These are phyloP conservation scores for Fomitopsis schrenkii DNA, from an alignment of 1,284 basidiomycete species.

Conservation along the genomic window DNA sequence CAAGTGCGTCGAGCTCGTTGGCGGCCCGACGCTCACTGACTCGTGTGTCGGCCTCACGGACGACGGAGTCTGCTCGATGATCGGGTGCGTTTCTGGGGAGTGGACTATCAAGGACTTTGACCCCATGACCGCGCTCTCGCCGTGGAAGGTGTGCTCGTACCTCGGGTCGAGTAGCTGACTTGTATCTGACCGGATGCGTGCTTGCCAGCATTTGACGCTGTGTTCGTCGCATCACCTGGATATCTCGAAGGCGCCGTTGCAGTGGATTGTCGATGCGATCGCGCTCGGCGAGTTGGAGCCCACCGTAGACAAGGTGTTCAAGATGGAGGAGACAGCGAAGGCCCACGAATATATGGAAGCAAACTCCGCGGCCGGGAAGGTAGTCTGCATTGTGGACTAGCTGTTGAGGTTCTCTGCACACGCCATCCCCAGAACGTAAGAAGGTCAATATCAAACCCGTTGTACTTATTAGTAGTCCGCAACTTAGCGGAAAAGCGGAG, in stretches of 20 bases:
- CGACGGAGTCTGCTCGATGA: conserved; percentile 3
- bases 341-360: conserved; percentile 10
- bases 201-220: conserved; percentile 2
- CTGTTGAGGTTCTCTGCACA: neutral
- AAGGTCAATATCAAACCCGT: too few species aligned
- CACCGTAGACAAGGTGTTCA: conserved; percentile 8
- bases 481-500: too few species aligned
- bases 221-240: conserved; percentile 4
- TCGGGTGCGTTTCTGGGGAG: conserved; percentile 9
- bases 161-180: neutral
- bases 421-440: too few species aligned
- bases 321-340: conserved; percentile 9
- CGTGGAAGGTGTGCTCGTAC: conserved; percentile 2
- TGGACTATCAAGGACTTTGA: conserved; percentile 9
- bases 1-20: conserved; percentile 9
- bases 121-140: conserved; percentile 2
- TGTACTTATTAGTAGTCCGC: too few species aligned
- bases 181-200: neutral
- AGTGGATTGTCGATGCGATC: conserved; percentile 10
- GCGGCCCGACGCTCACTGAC: conserved; percentile 5
- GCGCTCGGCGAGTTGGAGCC: conserved; percentile 4
- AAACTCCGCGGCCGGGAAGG: conserved; percentile 6
- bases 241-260: conserved; percentile 7
- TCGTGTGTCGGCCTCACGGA: conserved; percentile 2
- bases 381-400: conserved; percentile 7